Evolutionary conservation across 768 basidiomycete genomes (phyloP).

Genomic region (Leccinum disarticulatum): DNA sequence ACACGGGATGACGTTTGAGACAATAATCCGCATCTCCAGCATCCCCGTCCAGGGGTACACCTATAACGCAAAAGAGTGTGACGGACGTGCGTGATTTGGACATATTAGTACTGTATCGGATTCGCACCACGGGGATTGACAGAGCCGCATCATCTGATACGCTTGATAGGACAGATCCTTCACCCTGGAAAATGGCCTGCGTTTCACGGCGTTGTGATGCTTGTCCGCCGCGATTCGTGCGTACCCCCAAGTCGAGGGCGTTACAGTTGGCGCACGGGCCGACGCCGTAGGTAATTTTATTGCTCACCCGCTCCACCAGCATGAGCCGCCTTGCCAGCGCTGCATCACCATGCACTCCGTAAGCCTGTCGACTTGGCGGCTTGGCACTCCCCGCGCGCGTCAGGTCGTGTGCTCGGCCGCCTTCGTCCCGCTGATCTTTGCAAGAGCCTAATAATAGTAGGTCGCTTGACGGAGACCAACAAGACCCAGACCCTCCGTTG

Average conservation of each 20-base stretch:
- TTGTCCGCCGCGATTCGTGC: conserved; percentile 8
- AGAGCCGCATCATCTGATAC: conserved; percentile 26
- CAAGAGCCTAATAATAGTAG: conserved; percentile 11
- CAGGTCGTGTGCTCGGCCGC: conserved; percentile 4
- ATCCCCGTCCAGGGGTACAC: not conserved
- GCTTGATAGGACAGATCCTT: conserved; percentile 23
- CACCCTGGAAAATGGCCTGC: conserved; percentile 9
- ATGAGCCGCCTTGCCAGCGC: conserved; percentile 11
- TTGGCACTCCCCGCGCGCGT: conserved; percentile 8
- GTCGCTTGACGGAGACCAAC: not conserved
- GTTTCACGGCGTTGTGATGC: conserved; percentile 23
- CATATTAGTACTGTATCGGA: conserved; percentile 2
- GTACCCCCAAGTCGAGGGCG: not conserved
- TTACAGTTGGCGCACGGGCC: not conserved
- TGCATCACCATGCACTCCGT: conserved; percentile 12
- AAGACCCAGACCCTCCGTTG: not conserved
- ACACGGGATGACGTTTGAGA: not conserved
- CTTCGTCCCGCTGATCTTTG: conserved; percentile 18
- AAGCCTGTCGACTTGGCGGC: conserved; percentile 10
- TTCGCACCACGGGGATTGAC: conserved; percentile 16
- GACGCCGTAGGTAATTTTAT: not conserved
- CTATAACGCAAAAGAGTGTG: conserved; percentile 1
- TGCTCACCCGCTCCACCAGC: conserved; percentile 6
- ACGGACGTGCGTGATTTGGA: conserved; percentile 7
- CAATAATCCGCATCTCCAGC: not conserved